Evolutionary conservation across 139 green algal genomes (phyloP), one percentile per base, ranked within the genome.

Genomic region (Limnomonas spitsbergensis): DNA sequence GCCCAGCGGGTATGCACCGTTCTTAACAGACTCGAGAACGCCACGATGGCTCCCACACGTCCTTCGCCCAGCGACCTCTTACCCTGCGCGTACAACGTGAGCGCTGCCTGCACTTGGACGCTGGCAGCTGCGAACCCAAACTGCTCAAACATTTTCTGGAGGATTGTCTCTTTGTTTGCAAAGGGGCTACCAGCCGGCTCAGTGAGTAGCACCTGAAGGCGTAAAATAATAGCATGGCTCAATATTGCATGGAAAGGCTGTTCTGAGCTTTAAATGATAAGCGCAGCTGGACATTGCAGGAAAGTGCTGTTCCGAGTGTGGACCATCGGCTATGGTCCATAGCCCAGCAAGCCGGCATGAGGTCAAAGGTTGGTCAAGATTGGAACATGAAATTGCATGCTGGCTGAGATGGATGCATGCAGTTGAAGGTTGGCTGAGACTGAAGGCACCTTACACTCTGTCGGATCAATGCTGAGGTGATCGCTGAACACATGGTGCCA

Each of bases 31-130:
- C 20, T 61, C 47, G 20, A 20, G 14, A 14, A 61, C 14, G 14
- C 47, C 14, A 61, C 47, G 20, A 14, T 61, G 47, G 20, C 14
- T 61, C 47, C 47, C 47, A 29, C 14, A 61, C 47, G n/a, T n/a
- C n/a, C n/a, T n/a, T n/a, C n/a, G n/a, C n/a, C n/a, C n/a, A n/a
- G n/a, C n/a, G n/a, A n/a, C n/a, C n/a, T n/a, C 56, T 70, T 70
- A 20, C 56, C 91, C 78, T 93, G 87, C 0, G 88, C 84, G 81
- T 96, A 96, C 9, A 97, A 81, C 27, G 92, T 94, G 1, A 97
- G 88, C 34, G 94, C 90, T 2, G 93, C 90, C 78, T 96, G 92
- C n/a, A 93, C 81, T 76, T 97, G 92, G 42, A 93, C 83, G 76
- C 83, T 89, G 34, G 75, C 84, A 14, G 38, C 81, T 40, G 72